Evolutionary conservation across 441 rosid species (phyloP).

Genomic region (Adansonia rubrostipa): DNA sequence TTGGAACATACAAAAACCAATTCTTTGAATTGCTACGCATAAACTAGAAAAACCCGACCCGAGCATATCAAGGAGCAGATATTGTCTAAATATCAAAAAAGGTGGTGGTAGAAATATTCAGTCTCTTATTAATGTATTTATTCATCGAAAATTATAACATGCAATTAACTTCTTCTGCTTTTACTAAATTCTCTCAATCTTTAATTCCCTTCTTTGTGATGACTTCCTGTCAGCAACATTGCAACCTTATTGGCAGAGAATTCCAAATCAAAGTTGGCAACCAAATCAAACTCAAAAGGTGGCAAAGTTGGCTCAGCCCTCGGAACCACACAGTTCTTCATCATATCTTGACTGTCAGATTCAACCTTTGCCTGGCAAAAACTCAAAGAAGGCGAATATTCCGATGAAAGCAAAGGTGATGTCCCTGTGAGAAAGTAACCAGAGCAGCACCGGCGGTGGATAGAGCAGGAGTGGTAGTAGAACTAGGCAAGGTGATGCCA

Average conservation of each 20-base stretch:
- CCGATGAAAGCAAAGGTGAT: not conserved
- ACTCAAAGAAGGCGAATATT: not conserved
- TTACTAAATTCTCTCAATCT: not conserved
- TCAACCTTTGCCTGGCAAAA: not conserved
- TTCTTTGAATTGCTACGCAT: not conserved
- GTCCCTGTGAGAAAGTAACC: not conserved
- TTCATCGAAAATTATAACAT: not conserved
- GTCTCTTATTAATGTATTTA: not conserved
- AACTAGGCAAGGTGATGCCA: not conserved
- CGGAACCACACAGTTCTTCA: not conserved
- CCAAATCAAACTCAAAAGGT: constrained; percentile 30
- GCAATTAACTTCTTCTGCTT: not conserved
- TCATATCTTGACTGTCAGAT: not conserved
- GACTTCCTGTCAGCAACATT: constrained; percentile 13
- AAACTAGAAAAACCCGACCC: not conserved
- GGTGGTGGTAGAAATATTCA: not conserved
- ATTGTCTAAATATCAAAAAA: not conserved
- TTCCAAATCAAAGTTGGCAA: constrained; percentile 25
- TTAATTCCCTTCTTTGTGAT: not conserved
- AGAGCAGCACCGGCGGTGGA: not conserved
- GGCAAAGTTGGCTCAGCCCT: constrained; percentile 18
- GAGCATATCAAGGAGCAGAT: not conserved
- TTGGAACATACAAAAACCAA: not conserved
- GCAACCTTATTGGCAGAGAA: constrained; percentile 27
- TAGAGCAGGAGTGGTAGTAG: not conserved